Conservation (phyloP, 805 yeast genomes). For the Candida pseudoglaebosa region DNA sequence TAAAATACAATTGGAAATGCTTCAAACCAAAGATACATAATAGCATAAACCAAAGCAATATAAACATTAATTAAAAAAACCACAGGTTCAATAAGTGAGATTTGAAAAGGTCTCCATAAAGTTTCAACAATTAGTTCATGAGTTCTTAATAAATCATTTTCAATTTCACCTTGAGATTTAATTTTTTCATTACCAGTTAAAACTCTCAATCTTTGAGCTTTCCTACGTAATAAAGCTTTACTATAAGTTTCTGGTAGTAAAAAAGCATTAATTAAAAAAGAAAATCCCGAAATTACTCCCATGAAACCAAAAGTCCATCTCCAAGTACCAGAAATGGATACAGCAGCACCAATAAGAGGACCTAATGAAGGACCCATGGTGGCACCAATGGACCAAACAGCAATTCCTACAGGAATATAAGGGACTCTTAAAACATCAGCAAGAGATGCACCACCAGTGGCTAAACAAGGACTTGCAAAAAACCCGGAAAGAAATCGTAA, state of each 20-base stretch:
- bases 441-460: slow-evolving; percentile 55
- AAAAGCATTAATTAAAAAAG: slow-evolving; percentile 31
- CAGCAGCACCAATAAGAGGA: slow-evolving; percentile 55
- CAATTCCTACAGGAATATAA: slow-evolving; percentile 42
- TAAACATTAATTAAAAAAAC: slow-evolving; percentile 51
- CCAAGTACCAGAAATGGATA: slow-evolving; percentile 41
- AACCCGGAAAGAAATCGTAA: slow-evolving; percentile 53
- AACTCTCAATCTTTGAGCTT: slow-evolving; percentile 44
- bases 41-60: slow-evolving; percentile 50
- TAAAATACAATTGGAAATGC: slow-evolving; percentile 46
- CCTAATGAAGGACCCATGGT: slow-evolving; percentile 53
- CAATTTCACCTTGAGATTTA: slow-evolving; percentile 35
- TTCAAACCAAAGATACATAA: slow-evolving; percentile 55
- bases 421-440: slow-evolving; percentile 45
- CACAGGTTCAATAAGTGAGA: slow-evolving; percentile 51
- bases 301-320: slow-evolving; percentile 55
- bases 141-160: slow-evolving; percentile 17
- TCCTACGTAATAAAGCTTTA: slow-evolving; percentile 42
- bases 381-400: slow-evolving; percentile 51
- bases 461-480: slow-evolving; percentile 50
- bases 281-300: slow-evolving; percentile 36
- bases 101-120: slow-evolving; percentile 48
- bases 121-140: slow-evolving; percentile 23
- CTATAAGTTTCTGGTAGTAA: slow-evolving; percentile 48
- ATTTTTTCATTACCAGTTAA: slow-evolving; percentile 45